A percentile compares a stretch with the other conserved stretches of the same genome.
Evolutionary conservation across 768 basidiomycete species (phyloP).

Genomic region (Xerocomus potaroensis): DNA sequence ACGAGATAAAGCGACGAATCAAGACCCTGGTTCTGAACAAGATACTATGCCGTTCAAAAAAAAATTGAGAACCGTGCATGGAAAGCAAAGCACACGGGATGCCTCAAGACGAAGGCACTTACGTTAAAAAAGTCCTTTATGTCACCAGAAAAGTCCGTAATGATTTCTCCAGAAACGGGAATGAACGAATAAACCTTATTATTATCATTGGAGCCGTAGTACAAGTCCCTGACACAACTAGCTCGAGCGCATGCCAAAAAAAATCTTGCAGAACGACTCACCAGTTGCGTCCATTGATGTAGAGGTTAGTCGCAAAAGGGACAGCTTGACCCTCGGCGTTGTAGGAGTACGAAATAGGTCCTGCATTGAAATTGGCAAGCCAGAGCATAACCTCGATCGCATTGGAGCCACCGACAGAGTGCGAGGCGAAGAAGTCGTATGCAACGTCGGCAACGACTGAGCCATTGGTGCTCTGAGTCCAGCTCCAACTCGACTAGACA

Average conservation of each 20-base stretch:
- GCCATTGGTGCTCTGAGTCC: conserved; percentile 44
- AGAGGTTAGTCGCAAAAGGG: conserved; percentile 40
- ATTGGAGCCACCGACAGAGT: conserved; percentile 43
- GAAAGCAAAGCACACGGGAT: not conserved
- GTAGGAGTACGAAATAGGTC: conserved; percentile 53
- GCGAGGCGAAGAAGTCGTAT: conserved; percentile 62
- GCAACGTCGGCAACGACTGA: conserved; percentile 52
- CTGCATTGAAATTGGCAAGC: conserved; percentile 55
- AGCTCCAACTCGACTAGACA: conserved; percentile 49
- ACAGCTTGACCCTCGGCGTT: conserved; percentile 41
- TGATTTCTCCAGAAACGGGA: conserved; percentile 34
- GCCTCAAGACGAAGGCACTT: conserved; percentile 1
- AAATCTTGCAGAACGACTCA: conserved; percentile 13
- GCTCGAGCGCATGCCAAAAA: not conserved
- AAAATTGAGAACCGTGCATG: conserved; percentile 1
- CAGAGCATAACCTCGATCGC: conserved; percentile 58
- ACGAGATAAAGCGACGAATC: conserved; percentile 51
- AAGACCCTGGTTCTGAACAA: conserved; percentile 44
- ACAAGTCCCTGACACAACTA: conserved; percentile 44
- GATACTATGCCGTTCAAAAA: conserved; percentile 37
- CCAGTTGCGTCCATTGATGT: conserved; percentile 51
- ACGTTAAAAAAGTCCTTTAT: conserved; percentile 50
- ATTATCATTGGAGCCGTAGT: conserved; percentile 47
- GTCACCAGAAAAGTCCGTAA: conserved; percentile 48
- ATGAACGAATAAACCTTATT: conserved; percentile 54